Evolutionary conservation across 2,329 filamentous ascomycete species (phyloP).

Genomic region (Colletotrichum orchidophilum): DNA sequence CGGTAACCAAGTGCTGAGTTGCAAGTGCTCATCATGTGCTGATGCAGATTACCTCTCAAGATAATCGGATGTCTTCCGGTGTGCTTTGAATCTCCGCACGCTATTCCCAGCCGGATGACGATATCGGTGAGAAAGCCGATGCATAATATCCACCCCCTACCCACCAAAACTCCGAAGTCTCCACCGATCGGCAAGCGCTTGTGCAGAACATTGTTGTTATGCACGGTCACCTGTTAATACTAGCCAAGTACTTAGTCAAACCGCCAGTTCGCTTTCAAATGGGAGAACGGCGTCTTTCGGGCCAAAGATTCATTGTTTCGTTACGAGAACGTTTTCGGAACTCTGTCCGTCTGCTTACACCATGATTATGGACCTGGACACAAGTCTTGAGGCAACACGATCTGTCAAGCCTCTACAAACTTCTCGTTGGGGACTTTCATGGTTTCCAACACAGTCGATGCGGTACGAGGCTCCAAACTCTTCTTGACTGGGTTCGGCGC

Average conservation of each 20-base stretch:
- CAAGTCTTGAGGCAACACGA: background rate
- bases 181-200: background rate
- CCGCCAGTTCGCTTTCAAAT: too few species aligned
- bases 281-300: background rate
- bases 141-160: background rate
- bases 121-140: slow-evolving; percentile 22
- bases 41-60: background rate
- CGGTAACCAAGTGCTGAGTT: background rate
- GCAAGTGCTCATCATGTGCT: background rate
- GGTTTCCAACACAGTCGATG: slow-evolving; percentile 50
- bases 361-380: too few species aligned
- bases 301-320: background rate
- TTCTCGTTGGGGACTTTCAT: slow-evolving; percentile 32
- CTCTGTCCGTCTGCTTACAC: background rate
- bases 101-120: background rate
- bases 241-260: too few species aligned
- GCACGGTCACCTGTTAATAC: background rate
- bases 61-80: background rate
- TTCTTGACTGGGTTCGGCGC: slow-evolving; percentile 56
- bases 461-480: slow-evolving; percentile 50
- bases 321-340: too few species aligned
- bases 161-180: background rate
- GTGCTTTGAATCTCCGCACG: background rate
- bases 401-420: background rate
- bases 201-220: too few species aligned